These are phyloP conservation scores for Fusarium multiceps DNA, from an alignment of 2,329 filamentous ascomycete genomes.

Conservation along the genomic window DNA sequence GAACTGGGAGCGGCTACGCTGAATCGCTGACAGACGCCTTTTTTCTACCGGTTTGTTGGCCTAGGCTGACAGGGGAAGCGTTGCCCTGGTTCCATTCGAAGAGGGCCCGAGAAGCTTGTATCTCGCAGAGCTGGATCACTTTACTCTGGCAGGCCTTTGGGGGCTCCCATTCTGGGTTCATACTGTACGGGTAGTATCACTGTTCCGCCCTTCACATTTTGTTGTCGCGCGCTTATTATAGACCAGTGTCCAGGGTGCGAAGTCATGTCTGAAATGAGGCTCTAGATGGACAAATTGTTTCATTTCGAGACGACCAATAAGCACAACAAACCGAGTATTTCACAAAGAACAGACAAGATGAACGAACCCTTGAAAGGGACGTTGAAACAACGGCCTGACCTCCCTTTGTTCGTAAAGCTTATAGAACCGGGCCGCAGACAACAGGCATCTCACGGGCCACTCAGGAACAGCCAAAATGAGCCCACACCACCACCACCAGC, in stretches of 20 bases:
- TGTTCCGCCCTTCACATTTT: conserved; percentile 2
- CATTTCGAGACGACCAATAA: conserved; percentile 27
- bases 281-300: conserved; percentile 16
- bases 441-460: conserved; percentile 31
- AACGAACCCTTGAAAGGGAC: conserved; percentile 25
- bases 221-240: conserved; percentile 25
- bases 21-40: conserved; percentile 38
- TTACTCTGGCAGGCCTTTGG: neutral
- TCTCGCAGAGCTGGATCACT: neutral
- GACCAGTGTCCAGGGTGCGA: neutral
- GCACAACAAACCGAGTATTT: conserved; percentile 2
- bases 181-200: conserved; percentile 22
- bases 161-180: neutral
- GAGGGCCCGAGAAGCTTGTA: conserved; percentile 1
- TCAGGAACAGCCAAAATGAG: conserved; percentile 30
- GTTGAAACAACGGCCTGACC: conserved; percentile 42
- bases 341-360: conserved; percentile 14
- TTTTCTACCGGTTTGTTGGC: conserved; percentile 26
- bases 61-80: conserved; percentile 15
- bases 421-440: conserved; percentile 28
- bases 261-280: conserved; percentile 7
- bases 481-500: conserved; percentile 32
- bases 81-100: conserved; percentile 3
- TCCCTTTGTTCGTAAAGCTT: conserved; percentile 33
- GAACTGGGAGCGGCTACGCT: conserved; percentile 27